These are phyloP conservation scores for Calcarisporium arbuscula DNA, from an alignment of 2,329 filamentous ascomycete species.

Conservation along the genomic window DNA sequence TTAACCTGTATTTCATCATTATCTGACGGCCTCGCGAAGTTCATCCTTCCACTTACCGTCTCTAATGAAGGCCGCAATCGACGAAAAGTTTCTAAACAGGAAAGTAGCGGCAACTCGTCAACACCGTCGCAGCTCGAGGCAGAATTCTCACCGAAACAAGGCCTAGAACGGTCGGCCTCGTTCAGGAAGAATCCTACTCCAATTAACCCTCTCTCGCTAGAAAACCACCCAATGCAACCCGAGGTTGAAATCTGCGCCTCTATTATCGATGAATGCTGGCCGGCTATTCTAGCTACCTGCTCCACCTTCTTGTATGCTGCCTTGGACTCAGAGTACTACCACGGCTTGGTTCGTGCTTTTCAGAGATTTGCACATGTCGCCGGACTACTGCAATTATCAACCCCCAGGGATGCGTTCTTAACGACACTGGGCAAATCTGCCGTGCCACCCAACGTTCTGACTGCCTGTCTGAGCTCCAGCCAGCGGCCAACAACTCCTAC, in stretches of 20 bases:
- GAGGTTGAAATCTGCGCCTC: conserved; percentile 72
- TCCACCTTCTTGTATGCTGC: conserved; percentile 93
- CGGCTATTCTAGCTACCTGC: conserved; percentile 86
- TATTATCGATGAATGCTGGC: conserved; percentile 91
- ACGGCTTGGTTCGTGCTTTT: conserved; percentile 83
- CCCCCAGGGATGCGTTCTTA: conserved; percentile 87
- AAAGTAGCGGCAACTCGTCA: conserved; percentile 37
- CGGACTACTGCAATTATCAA: conserved; percentile 74
- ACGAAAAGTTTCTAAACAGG: conserved; percentile 40
- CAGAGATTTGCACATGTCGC: conserved; percentile 95
- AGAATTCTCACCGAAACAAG: conserved; percentile 24
- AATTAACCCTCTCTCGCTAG: conserved; percentile 73
- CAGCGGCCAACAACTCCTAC: conserved; percentile 37
- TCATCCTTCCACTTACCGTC: conserved; percentile 85
- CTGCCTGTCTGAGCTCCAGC: conserved; percentile 49
- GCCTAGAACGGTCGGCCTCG: conserved; percentile 54
- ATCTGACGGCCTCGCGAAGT: conserved; percentile 88
- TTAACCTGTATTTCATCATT: conserved; percentile 84
- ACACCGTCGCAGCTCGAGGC: conserved; percentile 29
- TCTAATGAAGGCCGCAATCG: conserved; percentile 58
- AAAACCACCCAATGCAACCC: conserved; percentile 62
- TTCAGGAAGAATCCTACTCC: conserved; percentile 72
- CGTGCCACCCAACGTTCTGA: conserved; percentile 73
- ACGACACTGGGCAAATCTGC: conserved; percentile 92
- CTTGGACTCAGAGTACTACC: conserved; percentile 89